phyloP scores from a whole-genome alignment of 306 rosid species.

The Trifolium repens region DNA sequence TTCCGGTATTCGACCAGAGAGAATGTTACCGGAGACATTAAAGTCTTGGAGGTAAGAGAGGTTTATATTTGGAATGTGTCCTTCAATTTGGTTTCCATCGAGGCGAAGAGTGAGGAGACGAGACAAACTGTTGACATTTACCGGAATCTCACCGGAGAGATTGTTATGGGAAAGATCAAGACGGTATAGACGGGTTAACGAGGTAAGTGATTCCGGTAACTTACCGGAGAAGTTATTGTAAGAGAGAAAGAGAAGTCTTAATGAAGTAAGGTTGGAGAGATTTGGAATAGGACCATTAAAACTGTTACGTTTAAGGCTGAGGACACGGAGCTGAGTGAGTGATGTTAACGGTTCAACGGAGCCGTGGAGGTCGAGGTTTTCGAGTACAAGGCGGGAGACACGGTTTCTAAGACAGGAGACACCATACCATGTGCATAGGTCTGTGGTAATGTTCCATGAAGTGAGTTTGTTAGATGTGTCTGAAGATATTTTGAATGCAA shows the following conservation, averaged over 20 bases:
- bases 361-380: conserved; percentile 61
- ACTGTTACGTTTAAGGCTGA: conserved; percentile 77
- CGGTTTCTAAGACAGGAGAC: conserved; percentile 64
- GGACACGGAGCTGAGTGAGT: conserved; percentile 69
- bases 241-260: conserved; percentile 73
- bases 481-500: conserved; percentile 65
- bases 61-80: conserved; percentile 55
- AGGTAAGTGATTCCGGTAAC: conserved; percentile 51
- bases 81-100: conserved; percentile 41
- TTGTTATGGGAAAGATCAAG: conserved; percentile 80
- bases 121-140: conserved; percentile 50
- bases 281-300: conserved; percentile 66
- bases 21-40: conserved; percentile 61
- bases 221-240: conserved; percentile 67
- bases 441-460: conserved; percentile 65
- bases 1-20: conserved; percentile 72
- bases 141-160: conserved; percentile 67
- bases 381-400: conserved; percentile 75
- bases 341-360: conserved; percentile 55
- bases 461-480: conserved; percentile 60
- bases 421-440: conserved; percentile 68
- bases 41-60: conserved; percentile 65
- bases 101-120: conserved; percentile 76
- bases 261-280: conserved; percentile 63
- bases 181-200: conserved; percentile 72